Conservation (phyloP, 805 yeast species). For the Wickerhamiella musiphila region DNA sequence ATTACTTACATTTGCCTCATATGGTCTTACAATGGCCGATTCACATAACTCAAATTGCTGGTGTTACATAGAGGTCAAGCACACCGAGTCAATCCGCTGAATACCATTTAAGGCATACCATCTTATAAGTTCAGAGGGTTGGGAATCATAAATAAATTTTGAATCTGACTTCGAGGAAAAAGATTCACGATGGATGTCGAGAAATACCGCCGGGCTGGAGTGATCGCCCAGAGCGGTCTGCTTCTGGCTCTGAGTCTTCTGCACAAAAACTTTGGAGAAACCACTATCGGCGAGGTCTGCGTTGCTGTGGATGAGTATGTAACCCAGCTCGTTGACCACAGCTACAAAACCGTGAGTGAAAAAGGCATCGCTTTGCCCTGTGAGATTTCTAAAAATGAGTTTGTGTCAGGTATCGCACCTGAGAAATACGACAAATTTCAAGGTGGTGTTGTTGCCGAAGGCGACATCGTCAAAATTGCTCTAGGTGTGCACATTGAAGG, state of each 20-base stretch:
- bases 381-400: conserved; percentile 66
- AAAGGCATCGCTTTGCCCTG: conserved; percentile 92
- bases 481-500: conserved; percentile 93
- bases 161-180: background rate
- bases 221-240: conserved; percentile 69
- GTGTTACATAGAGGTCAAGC: no score
- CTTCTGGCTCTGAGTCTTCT: conserved; percentile 47
- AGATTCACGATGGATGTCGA: conserved; percentile 25
- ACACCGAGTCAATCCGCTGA: no score
- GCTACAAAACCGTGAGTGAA: conserved; percentile 39
- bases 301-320: conserved; percentile 65
- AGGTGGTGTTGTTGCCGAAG: conserved; percentile 37
- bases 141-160: no score
- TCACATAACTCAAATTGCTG: no score
- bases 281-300: conserved; percentile 45
- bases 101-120: no score
- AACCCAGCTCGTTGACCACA: conserved; percentile 37
- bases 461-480: conserved; percentile 72
- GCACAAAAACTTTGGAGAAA: conserved; percentile 53
- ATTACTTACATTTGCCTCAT: no score
- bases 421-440: conserved; percentile 30
- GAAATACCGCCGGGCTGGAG: conserved; percentile 80
- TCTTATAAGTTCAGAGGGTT: no score
- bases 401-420: conserved; percentile 68
- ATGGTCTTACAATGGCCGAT: no score